Evolutionary conservation across 352 stramenopile genomes (phyloP).

Genomic region (Globisporangium nunn): DNA sequence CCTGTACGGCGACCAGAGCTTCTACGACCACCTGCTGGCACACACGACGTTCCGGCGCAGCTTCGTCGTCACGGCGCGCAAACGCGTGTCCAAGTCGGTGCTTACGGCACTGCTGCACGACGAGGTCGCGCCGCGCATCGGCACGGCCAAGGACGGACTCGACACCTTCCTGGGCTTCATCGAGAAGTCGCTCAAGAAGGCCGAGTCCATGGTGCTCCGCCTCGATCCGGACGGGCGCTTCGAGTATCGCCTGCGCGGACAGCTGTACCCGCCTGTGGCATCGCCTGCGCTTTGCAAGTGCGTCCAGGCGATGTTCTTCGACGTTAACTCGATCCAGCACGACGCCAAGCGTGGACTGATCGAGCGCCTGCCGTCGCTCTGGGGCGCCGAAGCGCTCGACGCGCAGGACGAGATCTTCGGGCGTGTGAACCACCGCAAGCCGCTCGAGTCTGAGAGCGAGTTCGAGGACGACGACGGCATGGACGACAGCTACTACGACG

Average conservation of each 20-base stretch:
- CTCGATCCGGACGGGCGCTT: slow-evolving; percentile 56
- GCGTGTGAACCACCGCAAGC: slow-evolving; percentile 23
- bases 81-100: slow-evolving; percentile 71
- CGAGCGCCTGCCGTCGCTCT: slow-evolving; percentile 65
- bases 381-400: slow-evolving; percentile 54
- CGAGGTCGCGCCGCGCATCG: slow-evolving; percentile 64
- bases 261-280: slow-evolving; percentile 65
- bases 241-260: slow-evolving; percentile 60
- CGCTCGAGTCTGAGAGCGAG: slow-evolving; percentile 35
- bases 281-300: slow-evolving; percentile 59
- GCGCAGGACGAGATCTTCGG: slow-evolving; percentile 59
- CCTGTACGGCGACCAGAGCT: slow-evolving; percentile 63
- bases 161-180: slow-evolving; percentile 67
- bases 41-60: slow-evolving; percentile 59
- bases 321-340: slow-evolving; percentile 76
- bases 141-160: slow-evolving; percentile 35
- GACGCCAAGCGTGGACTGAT: slow-evolving; percentile 70
- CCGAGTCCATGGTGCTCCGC: slow-evolving; percentile 69
- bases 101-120: slow-evolving; percentile 57
- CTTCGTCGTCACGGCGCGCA: slow-evolving; percentile 73
- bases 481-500: slow-evolving; percentile 15
- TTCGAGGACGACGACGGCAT: slow-evolving; percentile 43
- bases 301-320: slow-evolving; percentile 72
- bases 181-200: slow-evolving; percentile 78
- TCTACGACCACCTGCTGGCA: slow-evolving; percentile 62